These are phyloP conservation scores for Mycotypha africana DNA, from an alignment of 371 early-diverging fungal species.

Conservation along the genomic window DNA sequence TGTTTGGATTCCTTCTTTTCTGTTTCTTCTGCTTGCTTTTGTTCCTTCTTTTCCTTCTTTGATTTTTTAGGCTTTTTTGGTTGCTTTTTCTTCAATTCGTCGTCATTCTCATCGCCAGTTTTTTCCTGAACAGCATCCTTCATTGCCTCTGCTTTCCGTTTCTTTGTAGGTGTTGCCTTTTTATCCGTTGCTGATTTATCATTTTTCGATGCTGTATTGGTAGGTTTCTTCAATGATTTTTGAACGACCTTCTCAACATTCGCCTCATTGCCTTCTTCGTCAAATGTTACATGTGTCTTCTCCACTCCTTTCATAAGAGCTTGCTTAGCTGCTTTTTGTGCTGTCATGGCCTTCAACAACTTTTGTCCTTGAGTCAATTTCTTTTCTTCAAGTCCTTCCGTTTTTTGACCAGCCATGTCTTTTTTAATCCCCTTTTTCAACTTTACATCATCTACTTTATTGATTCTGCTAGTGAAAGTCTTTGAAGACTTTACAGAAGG, in stretches of 20 bases:
- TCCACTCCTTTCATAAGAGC: constrained; percentile 15
- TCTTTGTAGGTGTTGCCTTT: constrained; percentile 6
- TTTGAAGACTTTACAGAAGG: too few species aligned
- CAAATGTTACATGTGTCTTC: constrained; percentile 18
- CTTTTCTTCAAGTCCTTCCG: constrained; percentile 2
- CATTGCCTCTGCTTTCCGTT: constrained; percentile 3
- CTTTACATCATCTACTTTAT: too few species aligned
- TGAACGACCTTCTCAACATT: constrained; percentile 15
- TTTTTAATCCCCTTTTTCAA: too few species aligned
- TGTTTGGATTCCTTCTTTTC: constrained; percentile 15
- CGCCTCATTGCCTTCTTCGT: constrained; percentile 20
- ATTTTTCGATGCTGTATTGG: constrained; percentile 7
- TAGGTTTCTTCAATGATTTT: too few species aligned
- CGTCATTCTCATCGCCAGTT: constrained; percentile 2
- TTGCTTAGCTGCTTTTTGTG: constrained; percentile 21
- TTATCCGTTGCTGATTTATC: constrained; percentile 13
- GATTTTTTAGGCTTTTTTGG: constrained; percentile 10
- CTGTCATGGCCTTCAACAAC: constrained; percentile 25
- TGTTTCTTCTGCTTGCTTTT: neutral
- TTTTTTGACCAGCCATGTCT: too few species aligned
- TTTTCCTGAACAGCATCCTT: too few species aligned
- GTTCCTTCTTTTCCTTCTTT: constrained; percentile 13
- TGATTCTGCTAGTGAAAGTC: too few species aligned
- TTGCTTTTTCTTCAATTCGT: constrained; percentile 10
- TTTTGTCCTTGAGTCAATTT: constrained; percentile 25